Conservation (phyloP, 2,329 filamentous ascomycete species). For the Escovopsis sp. region DNA sequence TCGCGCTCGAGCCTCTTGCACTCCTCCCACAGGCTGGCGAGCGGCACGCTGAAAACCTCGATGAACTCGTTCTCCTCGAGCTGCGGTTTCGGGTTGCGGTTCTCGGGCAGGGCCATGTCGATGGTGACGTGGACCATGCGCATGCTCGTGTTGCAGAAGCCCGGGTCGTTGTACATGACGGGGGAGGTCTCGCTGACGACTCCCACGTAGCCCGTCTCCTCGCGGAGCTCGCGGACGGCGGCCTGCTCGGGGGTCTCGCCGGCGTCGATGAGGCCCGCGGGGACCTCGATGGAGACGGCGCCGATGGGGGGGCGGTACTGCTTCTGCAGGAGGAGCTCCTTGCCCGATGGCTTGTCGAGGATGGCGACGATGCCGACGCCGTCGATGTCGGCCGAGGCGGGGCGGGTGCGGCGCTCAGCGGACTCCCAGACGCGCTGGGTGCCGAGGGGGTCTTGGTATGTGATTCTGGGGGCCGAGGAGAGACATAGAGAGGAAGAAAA, state of each 20-base stretch:
- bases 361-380: slow-evolving; percentile 62
- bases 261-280: slow-evolving; percentile 48
- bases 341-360: slow-evolving; percentile 37
- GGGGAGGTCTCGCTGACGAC: slow-evolving; percentile 41
- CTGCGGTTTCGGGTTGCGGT: slow-evolving; percentile 52
- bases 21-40: slow-evolving; percentile 49
- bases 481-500: neutral
- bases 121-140: slow-evolving; percentile 60
- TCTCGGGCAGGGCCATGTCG: slow-evolving; percentile 53
- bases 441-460: slow-evolving; percentile 49
- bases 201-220: slow-evolving; percentile 54
- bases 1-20: slow-evolving; percentile 51
- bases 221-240: slow-evolving; percentile 47
- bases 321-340: slow-evolving; percentile 48
- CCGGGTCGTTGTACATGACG: slow-evolving; percentile 52
- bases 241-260: slow-evolving; percentile 47
- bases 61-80: slow-evolving; percentile 75
- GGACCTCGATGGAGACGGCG: slow-evolving; percentile 46
- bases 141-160: slow-evolving; percentile 53
- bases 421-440: slow-evolving; percentile 53
- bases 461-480: slow-evolving; percentile 28
- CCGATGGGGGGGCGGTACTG: slow-evolving; percentile 51
- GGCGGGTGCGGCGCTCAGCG: slow-evolving; percentile 54
- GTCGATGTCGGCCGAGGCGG: slow-evolving; percentile 47
- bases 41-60: slow-evolving; percentile 57